Evolutionary conservation across 768 basidiomycete genomes (phyloP), one percentile per base, ranked within the genome.

Genomic region (Nidularia pulvinata): DNA sequence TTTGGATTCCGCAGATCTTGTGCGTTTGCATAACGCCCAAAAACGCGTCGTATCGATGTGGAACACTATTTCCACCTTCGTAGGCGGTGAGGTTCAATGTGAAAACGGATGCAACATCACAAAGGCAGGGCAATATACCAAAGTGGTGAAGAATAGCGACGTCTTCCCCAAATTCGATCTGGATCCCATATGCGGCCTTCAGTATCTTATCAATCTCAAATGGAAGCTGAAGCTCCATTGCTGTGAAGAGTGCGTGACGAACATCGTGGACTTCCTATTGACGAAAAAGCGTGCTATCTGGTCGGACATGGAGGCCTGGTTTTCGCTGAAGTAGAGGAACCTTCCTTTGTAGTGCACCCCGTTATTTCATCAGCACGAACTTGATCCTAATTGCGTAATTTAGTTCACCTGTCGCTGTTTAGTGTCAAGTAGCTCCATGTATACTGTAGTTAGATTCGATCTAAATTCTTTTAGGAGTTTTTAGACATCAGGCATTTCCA

Each of bases 11-110:
- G 30, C 45, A 10, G 56, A 59, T 33, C 50, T 57, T 33, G 43
- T 54, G 14, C 49, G 43, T 7, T 22, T 57, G 25, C 49, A 42
- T 13, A 11, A 42, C 16, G 53, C 45, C 10, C 58, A 50, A 43
- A 52, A 59, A 48, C 49, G 55, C 3, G 50, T 59, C 13, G 47
- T 48, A 10, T 34, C 50, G 5, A 47, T 39, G 11, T 59, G 58
- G 58, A 10, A 42, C 16, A 16, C 37, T 2, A 25, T 25, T 25
- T 1, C 25, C 4, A 16, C 11, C 37, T 16, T 42, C 4, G 37
- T 2, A 2, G 37, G 11, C 11, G 4, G 37, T 3, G 11, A 11
- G 16, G 37, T 11, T 11, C 2, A 2, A 42, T 42, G 37, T 42
- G 11, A 42, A 42, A 11, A 11, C 37, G 25, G 25, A 25, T 25